Conservation (phyloP, 192 early-diverging fungal genomes). For the Coemansia sp. region DNA sequence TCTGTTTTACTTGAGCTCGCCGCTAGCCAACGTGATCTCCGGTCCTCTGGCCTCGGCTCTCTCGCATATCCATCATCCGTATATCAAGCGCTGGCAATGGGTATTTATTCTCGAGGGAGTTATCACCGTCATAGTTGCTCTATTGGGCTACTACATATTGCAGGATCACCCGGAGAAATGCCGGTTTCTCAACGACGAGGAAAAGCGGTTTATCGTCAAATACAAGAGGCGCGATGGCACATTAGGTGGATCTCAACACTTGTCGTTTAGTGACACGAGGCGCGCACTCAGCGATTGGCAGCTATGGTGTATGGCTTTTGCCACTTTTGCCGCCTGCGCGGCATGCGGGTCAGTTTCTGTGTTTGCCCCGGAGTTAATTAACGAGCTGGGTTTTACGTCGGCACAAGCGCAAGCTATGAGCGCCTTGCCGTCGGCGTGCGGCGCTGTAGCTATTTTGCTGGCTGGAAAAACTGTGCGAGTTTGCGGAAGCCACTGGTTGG, state of each 20-base stretch:
- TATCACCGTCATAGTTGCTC: conserved; percentile 30
- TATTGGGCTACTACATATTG: conserved; percentile 36
- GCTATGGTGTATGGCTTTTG: conserved; percentile 43
- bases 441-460: conserved; percentile 29
- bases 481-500: conserved; percentile 34
- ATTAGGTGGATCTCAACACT: conserved; percentile 34
- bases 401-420: conserved; percentile 47
- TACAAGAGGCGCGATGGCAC: conserved; percentile 40
- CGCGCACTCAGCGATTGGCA: conserved; percentile 42
- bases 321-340: conserved; percentile 26
- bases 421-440: conserved; percentile 38
- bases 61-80: conserved; percentile 44
- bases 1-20: conserved; percentile 45
- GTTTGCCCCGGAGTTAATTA: conserved; percentile 50
- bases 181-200: conserved; percentile 30
- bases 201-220: conserved; percentile 34
- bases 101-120: conserved; percentile 51
- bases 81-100: conserved; percentile 52
- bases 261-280: conserved; percentile 13
- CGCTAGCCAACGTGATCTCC: conserved; percentile 37
- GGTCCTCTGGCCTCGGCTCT: conserved; percentile 48
- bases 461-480: conserved; percentile 14
- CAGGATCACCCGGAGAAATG: conserved; percentile 53
- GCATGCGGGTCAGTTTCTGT: conserved; percentile 19
- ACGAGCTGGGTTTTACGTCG: conserved; percentile 41